Conservation (phyloP, 139 green algal species). For the Chlamydomonas urium region DNA sequence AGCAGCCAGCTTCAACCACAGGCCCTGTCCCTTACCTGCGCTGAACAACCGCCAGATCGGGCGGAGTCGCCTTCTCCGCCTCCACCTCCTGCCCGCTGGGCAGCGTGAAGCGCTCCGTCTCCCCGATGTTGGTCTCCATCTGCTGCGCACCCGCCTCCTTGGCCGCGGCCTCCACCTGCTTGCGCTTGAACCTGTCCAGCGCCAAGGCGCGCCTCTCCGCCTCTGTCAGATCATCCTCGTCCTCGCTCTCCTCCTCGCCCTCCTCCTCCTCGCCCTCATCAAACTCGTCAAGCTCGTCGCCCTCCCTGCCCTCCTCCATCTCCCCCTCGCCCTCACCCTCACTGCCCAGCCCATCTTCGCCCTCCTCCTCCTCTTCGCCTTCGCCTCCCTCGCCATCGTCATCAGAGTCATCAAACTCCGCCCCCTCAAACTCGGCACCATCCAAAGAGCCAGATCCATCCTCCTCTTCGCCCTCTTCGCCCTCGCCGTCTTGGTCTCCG, state of each 20-base stretch:
- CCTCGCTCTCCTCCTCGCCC: constrained; percentile 40
- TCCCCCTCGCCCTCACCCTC: constrained; percentile 8
- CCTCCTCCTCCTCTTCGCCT: constrained; percentile 24
- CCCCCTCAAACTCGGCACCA: constrained; percentile 15
- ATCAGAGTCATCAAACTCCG: constrained; percentile 30
- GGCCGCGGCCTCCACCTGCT: constrained; percentile 39
- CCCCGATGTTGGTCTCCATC: constrained; percentile 66
- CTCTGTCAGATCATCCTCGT: constrained; percentile 51
- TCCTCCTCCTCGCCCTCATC: constrained; percentile 22
- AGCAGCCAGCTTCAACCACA: no score
- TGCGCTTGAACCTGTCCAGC: constrained; percentile 49
- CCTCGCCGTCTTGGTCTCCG: constrained; percentile 23
- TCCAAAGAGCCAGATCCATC: no score
- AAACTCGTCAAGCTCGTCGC: constrained; percentile 29
- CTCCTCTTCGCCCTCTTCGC: constrained; percentile 23
- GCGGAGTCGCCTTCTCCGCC: constrained; percentile 35
- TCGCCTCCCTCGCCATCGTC: constrained; percentile 29
- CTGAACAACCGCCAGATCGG: constrained; percentile 40
- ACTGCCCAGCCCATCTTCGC: neutral
- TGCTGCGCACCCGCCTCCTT: constrained; percentile 46
- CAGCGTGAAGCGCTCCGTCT: constrained; percentile 47
- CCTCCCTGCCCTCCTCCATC: constrained; percentile 7
- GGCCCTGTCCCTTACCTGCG: no score
- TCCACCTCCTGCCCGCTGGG: constrained; percentile 52
- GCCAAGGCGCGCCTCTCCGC: constrained; percentile 45